Base-by-base conservation (phyloP, 2,329 filamentous ascomycete species). In the Botryotinia calthae region DNA sequence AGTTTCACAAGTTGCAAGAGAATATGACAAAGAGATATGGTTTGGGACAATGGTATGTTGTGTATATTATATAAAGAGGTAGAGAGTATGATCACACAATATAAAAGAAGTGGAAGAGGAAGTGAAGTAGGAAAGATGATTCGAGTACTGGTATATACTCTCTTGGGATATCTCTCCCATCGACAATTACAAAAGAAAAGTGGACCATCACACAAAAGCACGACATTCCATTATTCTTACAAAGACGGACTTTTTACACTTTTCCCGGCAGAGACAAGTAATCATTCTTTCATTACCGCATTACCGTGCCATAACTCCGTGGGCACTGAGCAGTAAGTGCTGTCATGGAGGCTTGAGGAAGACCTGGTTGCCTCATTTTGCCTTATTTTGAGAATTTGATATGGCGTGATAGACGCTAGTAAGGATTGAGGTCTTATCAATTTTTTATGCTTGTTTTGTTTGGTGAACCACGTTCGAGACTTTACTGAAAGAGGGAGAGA, bases 381-480 rank as follows among this genome's bases (percentile, higher is more conserved):
- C 63, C 63, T 66, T 40, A 46, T 7, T 12, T 40, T 40, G 64
- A 67, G 64, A 56, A 67, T 67, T 56, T 28, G 46, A 59, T 58
- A 72, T 72, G 70, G 70, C 70, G 70, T 72, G 70, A 72, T 72
- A 56, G 70, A 46, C 70, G 62, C 70, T 72, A 72, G 70, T 58
- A 72, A 34, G 70, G 70, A 67, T 72, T 31, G 8, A 40, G 28
- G 4, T 56, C 34, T 40, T 54, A 56, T 40, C 46, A 48, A 2
- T 34, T 69, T 58, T 42, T 58, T 34, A 28, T 56, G 48, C 25
- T 51, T 51, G 44, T 51, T 66, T 34, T 51, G 22, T 25, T 65
- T 65, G 22, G 28, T 65, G n/a, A 34, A 31, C 31, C 25, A 65
- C 46, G 40, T 56, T 28, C n/a, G 5, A 8, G 51, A 56, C 51